phyloP scores from a whole-genome alignment of 257 asterid genomes.

The Solanum bulbocastanum region DNA sequence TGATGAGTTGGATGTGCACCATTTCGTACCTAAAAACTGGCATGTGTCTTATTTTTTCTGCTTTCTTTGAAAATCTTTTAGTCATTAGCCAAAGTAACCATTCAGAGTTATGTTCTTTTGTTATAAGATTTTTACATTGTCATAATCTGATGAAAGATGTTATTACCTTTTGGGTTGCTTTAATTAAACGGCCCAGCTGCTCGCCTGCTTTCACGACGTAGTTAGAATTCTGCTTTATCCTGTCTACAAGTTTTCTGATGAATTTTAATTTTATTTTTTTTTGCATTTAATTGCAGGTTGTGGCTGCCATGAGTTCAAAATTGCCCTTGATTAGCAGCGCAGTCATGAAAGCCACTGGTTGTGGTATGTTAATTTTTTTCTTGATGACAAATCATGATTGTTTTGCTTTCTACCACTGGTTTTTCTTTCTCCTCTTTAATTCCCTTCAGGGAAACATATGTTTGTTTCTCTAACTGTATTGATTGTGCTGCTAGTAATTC shows the following conservation, averaged over 20 bases:
- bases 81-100: background rate
- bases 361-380: conserved; percentile 37
- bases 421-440: background rate
- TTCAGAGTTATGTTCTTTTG: background rate
- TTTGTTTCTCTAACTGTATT: background rate
- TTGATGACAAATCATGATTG: background rate
- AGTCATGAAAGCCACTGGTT: conserved; percentile 84
- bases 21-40: background rate
- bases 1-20: background rate
- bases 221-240: background rate
- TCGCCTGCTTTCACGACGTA: background rate
- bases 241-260: background rate
- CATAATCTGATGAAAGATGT: background rate
- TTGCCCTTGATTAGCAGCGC: conserved; percentile 88
- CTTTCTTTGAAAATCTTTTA: background rate
- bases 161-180: background rate
- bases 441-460: background rate
- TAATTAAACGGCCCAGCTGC: background rate
- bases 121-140: background rate
- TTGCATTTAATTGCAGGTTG: conserved; percentile 34
- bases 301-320: conserved; percentile 89
- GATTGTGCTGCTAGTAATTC: background rate
- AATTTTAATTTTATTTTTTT: background rate
- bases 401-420: background rate
- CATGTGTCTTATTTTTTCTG: background rate